phyloP scores from a whole-genome alignment of 2,329 filamentous ascomycete species.

The Alternaria sp. region DNA sequence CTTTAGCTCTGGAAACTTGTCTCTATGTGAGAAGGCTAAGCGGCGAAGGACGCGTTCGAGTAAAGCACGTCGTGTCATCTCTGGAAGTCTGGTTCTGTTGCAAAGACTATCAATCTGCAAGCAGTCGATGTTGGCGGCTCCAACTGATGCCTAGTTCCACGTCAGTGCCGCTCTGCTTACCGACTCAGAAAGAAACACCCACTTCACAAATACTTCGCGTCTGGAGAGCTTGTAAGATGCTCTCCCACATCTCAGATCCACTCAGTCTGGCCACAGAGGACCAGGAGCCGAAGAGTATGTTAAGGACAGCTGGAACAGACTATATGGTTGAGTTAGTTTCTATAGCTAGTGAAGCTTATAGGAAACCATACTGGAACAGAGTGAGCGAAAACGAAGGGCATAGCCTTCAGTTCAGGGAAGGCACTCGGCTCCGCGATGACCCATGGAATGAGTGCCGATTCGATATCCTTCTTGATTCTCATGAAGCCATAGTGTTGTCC shows the following conservation, averaged over 20 bases:
- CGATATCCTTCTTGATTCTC: constrained; percentile 8
- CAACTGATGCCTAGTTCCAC: neutral
- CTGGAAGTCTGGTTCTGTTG: neutral
- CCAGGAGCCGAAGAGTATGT: constrained; percentile 7
- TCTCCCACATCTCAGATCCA: neutral
- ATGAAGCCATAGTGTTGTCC: neutral
- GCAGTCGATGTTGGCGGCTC: neutral
- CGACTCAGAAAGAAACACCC: neutral
- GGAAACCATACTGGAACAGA: constrained; percentile 20
- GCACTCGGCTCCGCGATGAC: constrained; percentile 13
- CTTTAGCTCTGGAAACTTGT: constrained; percentile 29
- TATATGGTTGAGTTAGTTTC: neutral
- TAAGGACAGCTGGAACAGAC: neutral
- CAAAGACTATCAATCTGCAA: constrained; percentile 2
- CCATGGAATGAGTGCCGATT: constrained; percentile 21
- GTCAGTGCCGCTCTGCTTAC: neutral
- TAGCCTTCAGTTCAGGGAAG: constrained; percentile 10
- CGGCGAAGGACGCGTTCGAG: constrained; percentile 24
- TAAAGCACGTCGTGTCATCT: constrained; percentile 3
- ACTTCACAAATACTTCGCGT: neutral
- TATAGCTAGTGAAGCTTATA: no score
- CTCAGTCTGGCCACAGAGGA: neutral
- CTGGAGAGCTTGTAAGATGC: neutral
- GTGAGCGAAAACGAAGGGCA: constrained; percentile 23
- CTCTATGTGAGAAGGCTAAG: constrained; percentile 20